Percentiles rank a stretch among this genome's conserved stretches.
These are phyloP conservation scores for Geotrichum restrictum DNA, from an alignment of 1,139 yeast species.

Conservation along the genomic window DNA sequence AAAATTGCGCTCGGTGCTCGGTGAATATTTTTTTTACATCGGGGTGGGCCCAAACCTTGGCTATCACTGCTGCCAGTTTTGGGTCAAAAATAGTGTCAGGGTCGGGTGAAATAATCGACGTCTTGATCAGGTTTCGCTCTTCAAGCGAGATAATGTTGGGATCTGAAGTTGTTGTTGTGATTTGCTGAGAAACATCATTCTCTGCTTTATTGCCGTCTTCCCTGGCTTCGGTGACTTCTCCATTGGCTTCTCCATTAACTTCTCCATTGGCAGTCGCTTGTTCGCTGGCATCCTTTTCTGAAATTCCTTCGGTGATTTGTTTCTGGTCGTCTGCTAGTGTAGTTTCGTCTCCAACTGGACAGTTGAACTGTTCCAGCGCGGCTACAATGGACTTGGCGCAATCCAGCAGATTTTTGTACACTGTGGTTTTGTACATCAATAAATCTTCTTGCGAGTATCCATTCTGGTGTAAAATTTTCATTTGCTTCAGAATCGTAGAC, in stretches of 20 bases:
- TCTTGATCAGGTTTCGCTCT: slow-evolving; percentile 27
- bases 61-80: slow-evolving; percentile 30
- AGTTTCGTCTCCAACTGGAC: slow-evolving; percentile 5
- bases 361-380: slow-evolving; percentile 44
- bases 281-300: background rate
- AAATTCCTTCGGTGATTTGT: background rate
- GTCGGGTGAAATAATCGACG: slow-evolving; percentile 34
- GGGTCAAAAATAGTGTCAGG: slow-evolving; percentile 34
- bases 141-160: slow-evolving; percentile 8
- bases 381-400: slow-evolving; percentile 58
- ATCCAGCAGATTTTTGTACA: slow-evolving; percentile 60
- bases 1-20: slow-evolving; percentile 67
- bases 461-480: slow-evolving; percentile 68
- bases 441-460: slow-evolving; percentile 63
- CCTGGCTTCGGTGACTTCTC: background rate
- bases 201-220: too few species aligned
- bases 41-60: slow-evolving; percentile 53
- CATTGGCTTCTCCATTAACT: background rate
- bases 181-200: slow-evolving; percentile 17
- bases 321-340: background rate
- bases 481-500: slow-evolving; percentile 70
- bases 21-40: slow-evolving; percentile 56
- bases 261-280: background rate
- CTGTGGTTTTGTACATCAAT: slow-evolving; percentile 61
- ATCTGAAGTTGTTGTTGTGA: background rate